Conservation (phyloP, 441 rosid species). For the Lepidium campestre region DNA sequence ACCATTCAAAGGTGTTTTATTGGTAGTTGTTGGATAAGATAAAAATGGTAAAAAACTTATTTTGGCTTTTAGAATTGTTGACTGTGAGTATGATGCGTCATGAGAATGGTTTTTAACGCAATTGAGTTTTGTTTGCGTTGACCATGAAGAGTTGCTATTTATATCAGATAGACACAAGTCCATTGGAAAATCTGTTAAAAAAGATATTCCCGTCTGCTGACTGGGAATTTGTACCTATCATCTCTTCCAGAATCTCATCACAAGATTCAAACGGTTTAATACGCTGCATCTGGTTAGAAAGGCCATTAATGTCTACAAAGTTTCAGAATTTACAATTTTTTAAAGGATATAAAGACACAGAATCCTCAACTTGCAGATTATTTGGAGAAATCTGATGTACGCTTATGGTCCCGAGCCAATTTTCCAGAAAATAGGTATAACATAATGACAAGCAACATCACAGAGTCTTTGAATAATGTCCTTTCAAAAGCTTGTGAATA, state of each 20-base stretch:
- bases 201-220: too few relatives aligned
- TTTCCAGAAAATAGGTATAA: not conserved
- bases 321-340: too few relatives aligned
- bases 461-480: not conserved
- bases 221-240: too few relatives aligned
- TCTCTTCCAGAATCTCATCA: too few relatives aligned
- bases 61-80: slow-evolving; percentile 55
- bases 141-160: too few relatives aligned
- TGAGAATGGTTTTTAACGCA: too few relatives aligned
- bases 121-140: too few relatives aligned
- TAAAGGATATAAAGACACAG: not conserved
- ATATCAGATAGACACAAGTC: too few relatives aligned
- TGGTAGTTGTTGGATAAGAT: not conserved
- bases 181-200: too few relatives aligned
- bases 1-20: not conserved
- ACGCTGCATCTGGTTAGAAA: too few relatives aligned
- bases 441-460: not conserved
- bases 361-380: not conserved
- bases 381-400: not conserved
- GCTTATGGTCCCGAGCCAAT: not conserved
- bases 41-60: slow-evolving; percentile 40
- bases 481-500: not conserved
- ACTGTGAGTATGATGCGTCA: slow-evolving; percentile 42
- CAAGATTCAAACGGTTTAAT: too few relatives aligned
- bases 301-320: too few relatives aligned